Conservation (phyloP, 805 yeast species). For the Maudiozyma saulgeensis region DNA sequence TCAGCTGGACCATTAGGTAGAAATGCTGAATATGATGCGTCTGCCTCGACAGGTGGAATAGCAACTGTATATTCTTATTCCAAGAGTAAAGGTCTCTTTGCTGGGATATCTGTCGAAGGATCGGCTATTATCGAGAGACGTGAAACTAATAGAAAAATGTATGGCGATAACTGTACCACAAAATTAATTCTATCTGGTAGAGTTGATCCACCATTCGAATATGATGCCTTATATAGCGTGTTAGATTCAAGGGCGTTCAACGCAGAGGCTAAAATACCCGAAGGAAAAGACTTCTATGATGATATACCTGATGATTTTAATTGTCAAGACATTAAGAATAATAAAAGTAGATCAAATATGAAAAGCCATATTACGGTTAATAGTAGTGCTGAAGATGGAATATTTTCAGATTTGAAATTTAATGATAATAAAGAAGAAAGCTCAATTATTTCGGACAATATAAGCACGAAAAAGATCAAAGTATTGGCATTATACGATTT, state of each 20-base stretch:
- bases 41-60: conserved; percentile 77
- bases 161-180: conserved; percentile 82
- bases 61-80: conserved; percentile 92
- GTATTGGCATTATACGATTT: conserved; percentile 86
- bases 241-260: conserved; percentile 78
- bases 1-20: conserved; percentile 98
- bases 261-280: conserved; percentile 45
- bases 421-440: neutral
- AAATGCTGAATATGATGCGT: conserved; percentile 94
- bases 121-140: conserved; percentile 94
- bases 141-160: conserved; percentile 92
- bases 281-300: conserved; percentile 36
- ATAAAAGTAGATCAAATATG: conserved; percentile 2
- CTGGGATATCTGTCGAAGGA: conserved; percentile 96
- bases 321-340: neutral
- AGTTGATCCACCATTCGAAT: conserved; percentile 83
- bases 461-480: conserved; percentile 28
- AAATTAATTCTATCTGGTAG: conserved; percentile 72
- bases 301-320: conserved; percentile 41
- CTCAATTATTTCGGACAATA: neutral
- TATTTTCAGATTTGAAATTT: neutral
- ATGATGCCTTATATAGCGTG: conserved; percentile 77
- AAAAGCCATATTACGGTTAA: neutral
- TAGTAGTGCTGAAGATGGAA: neutral
- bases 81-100: conserved; percentile 92